A percentile compares a stretch with the other conserved stretches of the same genome.
These are phyloP conservation scores for Avena eriantha DNA, from an alignment of 176 grass and related monocot species.

Conservation along the genomic window DNA sequence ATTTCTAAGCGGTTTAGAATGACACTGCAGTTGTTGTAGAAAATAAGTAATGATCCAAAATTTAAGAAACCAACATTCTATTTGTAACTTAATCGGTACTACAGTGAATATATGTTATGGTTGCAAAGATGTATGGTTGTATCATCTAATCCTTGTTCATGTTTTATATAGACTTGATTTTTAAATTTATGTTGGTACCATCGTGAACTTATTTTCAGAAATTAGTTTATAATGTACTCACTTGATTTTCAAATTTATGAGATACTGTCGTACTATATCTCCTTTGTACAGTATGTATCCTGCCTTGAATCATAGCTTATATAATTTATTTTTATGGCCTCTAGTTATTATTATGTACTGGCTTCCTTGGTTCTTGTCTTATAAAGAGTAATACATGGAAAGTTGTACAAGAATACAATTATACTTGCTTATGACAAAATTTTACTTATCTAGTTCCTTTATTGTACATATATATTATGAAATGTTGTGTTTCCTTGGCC, in stretches of 20 bases:
- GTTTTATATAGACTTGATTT: conserved; percentile 88
- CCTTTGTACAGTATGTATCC: conserved; percentile 80
- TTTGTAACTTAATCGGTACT: conserved; percentile 63
- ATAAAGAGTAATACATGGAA: no score
- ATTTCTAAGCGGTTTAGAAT: conserved; percentile 71
- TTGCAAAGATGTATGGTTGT: conserved; percentile 14
- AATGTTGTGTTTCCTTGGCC: no score
- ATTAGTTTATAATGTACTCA: no score
- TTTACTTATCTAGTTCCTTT: no score
- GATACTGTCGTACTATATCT: conserved; percentile 94
- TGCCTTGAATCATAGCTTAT: background rate
- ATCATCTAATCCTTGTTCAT: conserved; percentile 49
- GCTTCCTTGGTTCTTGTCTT: no score
- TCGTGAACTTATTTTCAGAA: no score
- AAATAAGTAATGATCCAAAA: conserved; percentile 99
- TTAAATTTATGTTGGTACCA: conserved; percentile 47
- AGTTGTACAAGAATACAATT: no score
- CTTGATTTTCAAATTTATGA: no score
- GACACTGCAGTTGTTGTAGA: conserved; percentile 88
- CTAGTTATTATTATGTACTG: no score
- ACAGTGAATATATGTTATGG: background rate
- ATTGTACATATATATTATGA: no score
- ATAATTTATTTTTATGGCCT: no score
- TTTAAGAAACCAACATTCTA: conserved; percentile 89
- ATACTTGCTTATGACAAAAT: no score